phyloP scores from a whole-genome alignment of 495 filamentous ascomycete species.

The Penicillium soppii region DNA sequence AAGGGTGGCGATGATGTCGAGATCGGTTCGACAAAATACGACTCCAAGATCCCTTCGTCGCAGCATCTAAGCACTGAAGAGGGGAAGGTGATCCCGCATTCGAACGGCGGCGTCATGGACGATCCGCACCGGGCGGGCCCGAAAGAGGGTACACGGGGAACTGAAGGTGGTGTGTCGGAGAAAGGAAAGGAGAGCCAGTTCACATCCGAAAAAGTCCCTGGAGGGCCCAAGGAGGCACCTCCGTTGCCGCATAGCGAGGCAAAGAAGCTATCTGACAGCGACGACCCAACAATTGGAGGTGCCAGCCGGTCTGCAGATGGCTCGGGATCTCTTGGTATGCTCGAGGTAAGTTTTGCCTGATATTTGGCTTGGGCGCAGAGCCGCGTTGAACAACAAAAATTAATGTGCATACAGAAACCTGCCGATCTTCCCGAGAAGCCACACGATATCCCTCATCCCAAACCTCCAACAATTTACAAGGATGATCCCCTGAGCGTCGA shows the following conservation, averaged over 20 bases:
- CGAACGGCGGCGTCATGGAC: conserved; percentile 89
- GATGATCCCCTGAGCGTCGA: conserved; percentile 65
- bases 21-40: conserved; percentile 16
- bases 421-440: conserved; percentile 75
- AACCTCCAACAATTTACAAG: conserved; percentile 64
- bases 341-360: conserved; percentile 58
- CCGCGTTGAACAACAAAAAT: conserved; percentile 12
- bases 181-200: conserved; percentile 71
- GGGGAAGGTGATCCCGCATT: conserved; percentile 69
- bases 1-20: conserved; percentile 28
- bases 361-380: conserved; percentile 1
- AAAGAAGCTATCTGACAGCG: conserved; percentile 51
- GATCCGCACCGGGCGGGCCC: conserved; percentile 70
- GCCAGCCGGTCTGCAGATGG: conserved; percentile 24
- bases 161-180: conserved; percentile 80
- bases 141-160: conserved; percentile 82
- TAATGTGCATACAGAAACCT: conserved; percentile 63
- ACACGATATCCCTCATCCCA: conserved; percentile 73
- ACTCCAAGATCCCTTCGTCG: conserved; percentile 32
- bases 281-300: conserved; percentile 15
- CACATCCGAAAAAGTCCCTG: conserved; percentile 71
- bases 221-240: conserved; percentile 79
- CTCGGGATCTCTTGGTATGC: conserved; percentile 49
- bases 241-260: conserved; percentile 79
- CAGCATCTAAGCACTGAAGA: conserved; percentile 47